Evolutionary conservation across 768 basidiomycete genomes (phyloP).

Genomic region (Tulasnella sp.): DNA sequence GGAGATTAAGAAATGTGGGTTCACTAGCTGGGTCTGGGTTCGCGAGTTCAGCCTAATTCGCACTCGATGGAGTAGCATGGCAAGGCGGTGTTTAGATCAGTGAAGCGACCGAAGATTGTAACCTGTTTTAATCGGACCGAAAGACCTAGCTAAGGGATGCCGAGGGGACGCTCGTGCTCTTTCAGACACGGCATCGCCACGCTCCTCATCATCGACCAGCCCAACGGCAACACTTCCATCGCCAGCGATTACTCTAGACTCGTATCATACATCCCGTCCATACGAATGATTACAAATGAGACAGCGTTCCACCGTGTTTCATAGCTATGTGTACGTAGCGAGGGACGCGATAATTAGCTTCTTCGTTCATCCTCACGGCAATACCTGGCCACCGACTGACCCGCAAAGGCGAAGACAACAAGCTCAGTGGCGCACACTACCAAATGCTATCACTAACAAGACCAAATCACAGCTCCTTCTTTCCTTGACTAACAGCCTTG

Average conservation of each 20-base stretch:
- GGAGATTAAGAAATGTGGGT: too few relatives aligned
- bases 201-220: background rate
- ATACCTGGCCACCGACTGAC: background rate
- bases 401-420: background rate
- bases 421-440: background rate
- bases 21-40: too few relatives aligned
- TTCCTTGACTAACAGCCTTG: background rate
- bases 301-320: background rate
- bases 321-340: background rate
- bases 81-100: too few relatives aligned
- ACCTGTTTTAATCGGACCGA: too few relatives aligned
- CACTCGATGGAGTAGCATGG: too few relatives aligned
- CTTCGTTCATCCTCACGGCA: background rate
- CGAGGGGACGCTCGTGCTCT: too few relatives aligned
- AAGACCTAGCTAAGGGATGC: too few relatives aligned
- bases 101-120: too few relatives aligned
- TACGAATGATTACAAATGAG: background rate
- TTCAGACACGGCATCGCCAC: background rate
- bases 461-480: constrained; percentile 20
- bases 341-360: background rate
- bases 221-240: background rate
- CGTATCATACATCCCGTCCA: background rate
- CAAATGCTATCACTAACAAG: too few relatives aligned
- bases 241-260: background rate
- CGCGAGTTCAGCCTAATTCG: too few relatives aligned